Evolutionary conservation across 129 eudicot species (phyloP), one percentile per base, ranked within the genome.

Genomic region (Sambucus nigra): DNA sequence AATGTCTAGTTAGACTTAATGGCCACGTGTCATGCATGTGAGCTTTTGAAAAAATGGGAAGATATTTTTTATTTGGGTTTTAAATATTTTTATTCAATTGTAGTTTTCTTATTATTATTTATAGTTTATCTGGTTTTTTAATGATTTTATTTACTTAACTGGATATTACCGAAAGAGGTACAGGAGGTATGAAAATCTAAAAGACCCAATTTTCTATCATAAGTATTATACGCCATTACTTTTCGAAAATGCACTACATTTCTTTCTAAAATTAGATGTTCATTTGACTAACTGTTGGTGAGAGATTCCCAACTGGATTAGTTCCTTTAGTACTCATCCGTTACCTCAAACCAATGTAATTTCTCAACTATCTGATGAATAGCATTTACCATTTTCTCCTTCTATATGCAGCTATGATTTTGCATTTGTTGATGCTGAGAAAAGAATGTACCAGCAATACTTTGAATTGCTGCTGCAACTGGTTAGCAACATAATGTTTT

Each of bases 361-460:
- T 11, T 42, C 10, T 27, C 22, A 24, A 5, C 9, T 11, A 15
- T 23, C 22, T 46, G 16, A 10, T 13, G 9, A n/a, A 28, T 60
- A 20, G 8, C 46, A 19, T 1, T 29, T 1, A 35, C 51, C n/a
- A 21, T 15, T 5, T 25, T 45, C 48, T 45, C 29, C 51, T 55
- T 24, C 19, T 29, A 45, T 39, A 9, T 77, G 74, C 66, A 91
- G 95, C 72, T 86, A 86, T 59, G 99, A 91, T 70, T 91, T 86
- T 63, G 99, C 95, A 48, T 91, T 91, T 70, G 73, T 91, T 58
- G 99, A 91, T 42, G 99, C 99, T 24, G 99, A 91, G 49, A 91
- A 91, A 83, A 82, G 75, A 73, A 86, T 76, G 89, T 86, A 91
- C 67, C 86, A 65, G 27, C 95, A 86, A 47, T 91, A 91, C 76